Conservation (phyloP, 495 filamentous ascomycete species). For the Hyphodiscus hymeniophilus region DNA sequence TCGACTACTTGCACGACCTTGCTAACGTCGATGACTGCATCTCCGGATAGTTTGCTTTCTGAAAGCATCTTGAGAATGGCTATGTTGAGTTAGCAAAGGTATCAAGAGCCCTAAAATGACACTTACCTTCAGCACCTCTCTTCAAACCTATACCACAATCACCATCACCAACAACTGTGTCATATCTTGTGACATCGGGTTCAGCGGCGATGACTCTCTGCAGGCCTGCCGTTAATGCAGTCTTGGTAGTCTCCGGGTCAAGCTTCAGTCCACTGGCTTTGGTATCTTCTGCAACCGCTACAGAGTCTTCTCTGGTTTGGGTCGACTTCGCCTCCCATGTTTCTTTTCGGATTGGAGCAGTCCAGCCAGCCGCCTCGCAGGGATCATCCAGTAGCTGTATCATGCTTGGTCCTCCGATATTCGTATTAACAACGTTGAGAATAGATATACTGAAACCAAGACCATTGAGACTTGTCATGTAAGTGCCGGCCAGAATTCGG, state of each 20-base stretch:
- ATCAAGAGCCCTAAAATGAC: neutral
- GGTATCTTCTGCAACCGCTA: conserved; percentile 34
- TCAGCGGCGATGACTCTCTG: conserved; percentile 68
- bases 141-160: conserved; percentile 90
- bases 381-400: conserved; percentile 81
- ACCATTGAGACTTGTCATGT: conserved; percentile 86
- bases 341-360: conserved; percentile 56
- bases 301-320: conserved; percentile 32
- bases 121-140: conserved; percentile 74
- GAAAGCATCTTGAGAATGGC: conserved; percentile 63
- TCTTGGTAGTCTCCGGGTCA: conserved; percentile 48
- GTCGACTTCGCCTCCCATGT: conserved; percentile 48
- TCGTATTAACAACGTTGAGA: conserved; percentile 72
- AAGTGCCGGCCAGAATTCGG: conserved; percentile 56
- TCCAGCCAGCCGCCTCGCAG: conserved; percentile 79
- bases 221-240: conserved; percentile 57
- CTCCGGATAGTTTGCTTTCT: conserved; percentile 47
- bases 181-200: conserved; percentile 76
- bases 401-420: conserved; percentile 72
- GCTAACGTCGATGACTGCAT: conserved; percentile 63
- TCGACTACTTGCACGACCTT: conserved; percentile 81
- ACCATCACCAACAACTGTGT: conserved; percentile 90
- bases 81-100: conserved; percentile 17
- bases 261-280: conserved; percentile 65
- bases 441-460: conserved; percentile 86